Conservation (phyloP, 257 asterid species). For the Verbascum thapsus region DNA sequence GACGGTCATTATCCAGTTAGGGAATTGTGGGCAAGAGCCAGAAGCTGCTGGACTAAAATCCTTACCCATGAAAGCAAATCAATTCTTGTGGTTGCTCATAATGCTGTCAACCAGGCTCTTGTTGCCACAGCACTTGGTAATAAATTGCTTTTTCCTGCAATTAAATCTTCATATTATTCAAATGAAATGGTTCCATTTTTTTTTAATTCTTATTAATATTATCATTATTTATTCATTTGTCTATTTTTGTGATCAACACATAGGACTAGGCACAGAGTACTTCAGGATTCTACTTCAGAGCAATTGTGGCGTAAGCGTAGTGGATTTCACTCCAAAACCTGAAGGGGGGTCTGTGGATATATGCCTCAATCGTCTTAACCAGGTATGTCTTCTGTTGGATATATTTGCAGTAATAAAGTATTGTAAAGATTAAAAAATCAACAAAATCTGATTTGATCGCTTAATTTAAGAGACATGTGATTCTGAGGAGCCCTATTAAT, state of each 20-base stretch:
- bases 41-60: constrained; percentile 80
- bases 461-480: too few relatives aligned
- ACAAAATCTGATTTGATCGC: too few relatives aligned
- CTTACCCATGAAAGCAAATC: constrained; percentile 78
- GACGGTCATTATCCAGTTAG: constrained; percentile 95
- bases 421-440: too few relatives aligned
- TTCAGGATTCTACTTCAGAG: constrained; percentile 90
- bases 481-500: too few relatives aligned
- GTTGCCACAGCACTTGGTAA: constrained; percentile 93
- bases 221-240: too few relatives aligned
- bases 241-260: constrained; percentile 2
- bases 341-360: constrained; percentile 60
- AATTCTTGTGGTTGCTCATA: constrained; percentile 87
- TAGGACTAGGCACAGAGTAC: constrained; percentile 83
- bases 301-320: constrained; percentile 91
- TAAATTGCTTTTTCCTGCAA: constrained; percentile 7
- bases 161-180: not conserved
- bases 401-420: too few relatives aligned
- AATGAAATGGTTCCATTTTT: not conserved
- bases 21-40: constrained; percentile 87
- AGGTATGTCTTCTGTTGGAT: constrained; percentile 42
- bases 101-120: constrained; percentile 98
- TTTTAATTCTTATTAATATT: too few relatives aligned
- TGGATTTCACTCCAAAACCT: constrained; percentile 84
- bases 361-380: constrained; percentile 89